Conservation (phyloP, 2,329 filamentous ascomycete species). For the Penicillium sp. region DNA sequence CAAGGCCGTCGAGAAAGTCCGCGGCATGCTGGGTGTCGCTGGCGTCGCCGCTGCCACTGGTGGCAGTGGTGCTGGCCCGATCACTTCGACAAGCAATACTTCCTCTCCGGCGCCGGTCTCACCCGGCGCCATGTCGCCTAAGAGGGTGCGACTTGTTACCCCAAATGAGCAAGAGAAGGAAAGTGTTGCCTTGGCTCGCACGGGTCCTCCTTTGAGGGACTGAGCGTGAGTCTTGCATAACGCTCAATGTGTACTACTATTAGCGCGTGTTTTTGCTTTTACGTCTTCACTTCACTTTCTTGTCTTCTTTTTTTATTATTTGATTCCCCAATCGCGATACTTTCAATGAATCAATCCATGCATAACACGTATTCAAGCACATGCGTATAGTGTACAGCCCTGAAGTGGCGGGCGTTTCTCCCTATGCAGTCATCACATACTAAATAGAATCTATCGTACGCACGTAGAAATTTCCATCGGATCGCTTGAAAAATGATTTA, state of each 20-base stretch:
- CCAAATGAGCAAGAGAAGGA: constrained; percentile 43
- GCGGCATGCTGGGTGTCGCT: constrained; percentile 43
- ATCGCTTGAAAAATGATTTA: not conserved
- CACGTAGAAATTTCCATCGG: not conserved
- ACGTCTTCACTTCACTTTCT: not conserved
- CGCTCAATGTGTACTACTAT: not conserved
- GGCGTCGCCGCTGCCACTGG: constrained; percentile 35
- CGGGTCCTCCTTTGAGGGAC: constrained; percentile 16
- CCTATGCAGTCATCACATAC: not conserved
- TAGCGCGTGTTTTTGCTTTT: not conserved
- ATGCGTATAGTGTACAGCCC: not conserved
- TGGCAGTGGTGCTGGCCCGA: constrained; percentile 25
- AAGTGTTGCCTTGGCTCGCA: constrained; percentile 22
- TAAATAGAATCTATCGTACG: not conserved
- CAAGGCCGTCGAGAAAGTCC: constrained; percentile 47
- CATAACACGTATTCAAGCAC: not conserved
- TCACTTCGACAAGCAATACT: constrained; percentile 18
- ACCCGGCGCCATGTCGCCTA: constrained; percentile 42
- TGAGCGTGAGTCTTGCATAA: not conserved
- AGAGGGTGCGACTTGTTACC: constrained; percentile 48
- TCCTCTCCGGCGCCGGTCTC: constrained; percentile 25
- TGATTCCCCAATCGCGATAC: constrained; percentile 15
- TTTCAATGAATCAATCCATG: constrained; percentile 4
- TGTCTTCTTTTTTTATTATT: constrained; percentile 1
- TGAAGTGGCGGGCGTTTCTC: not conserved